Base-by-base conservation (phyloP, 768 basidiomycete species). In the Lactifluus subvellereus region DNA sequence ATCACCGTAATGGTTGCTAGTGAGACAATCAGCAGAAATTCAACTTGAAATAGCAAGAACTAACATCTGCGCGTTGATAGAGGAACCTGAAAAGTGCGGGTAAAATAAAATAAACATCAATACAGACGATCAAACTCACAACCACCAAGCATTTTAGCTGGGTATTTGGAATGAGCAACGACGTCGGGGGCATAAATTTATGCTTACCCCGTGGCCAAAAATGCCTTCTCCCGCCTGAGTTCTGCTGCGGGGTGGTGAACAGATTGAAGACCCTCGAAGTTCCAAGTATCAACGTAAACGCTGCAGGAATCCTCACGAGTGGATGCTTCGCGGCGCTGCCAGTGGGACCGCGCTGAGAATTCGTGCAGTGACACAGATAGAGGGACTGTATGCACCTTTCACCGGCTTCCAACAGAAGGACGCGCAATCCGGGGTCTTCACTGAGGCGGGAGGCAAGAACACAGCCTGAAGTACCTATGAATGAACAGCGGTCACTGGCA, bases 141-240 rank as follows among this genome's bases (percentile, higher is more conserved):
- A 69, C 88, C 88, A 27, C 88, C 88, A 6, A 91, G 78, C 70
- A 90, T 75, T 69, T 84, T 88, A 1, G 74, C 87, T 88, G 42
- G 22, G 13, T 20, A 54, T 54, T 45, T 32, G 38, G 55, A 33
- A 27, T 55, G 10, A 37, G 47, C 20, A 8, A 66, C 7, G 67
- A n/a, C 13, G 8, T 0, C 22, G 8, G 22, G 7, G 38, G 1
- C 45, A 45, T 4, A n/a, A 35, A 8, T 18, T 22, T 20, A 35
- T 35, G n/a, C 61, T 62, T 55, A 86, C 87, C 88, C 75, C 88
- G 76, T 0, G 88, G 88, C 84, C 85, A 89, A 59, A 76, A 85
- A 42, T 78, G 76, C 63, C 73, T 76, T 68, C 75, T 75, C 20
- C 78, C 78, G 38, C 74, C 75, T 2, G 82, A 82, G 63, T 79